Evolutionary conservation across 768 basidiomycete genomes (phyloP), one percentile per base, ranked within the genome.

Genomic region (Trametes gibbosa): DNA sequence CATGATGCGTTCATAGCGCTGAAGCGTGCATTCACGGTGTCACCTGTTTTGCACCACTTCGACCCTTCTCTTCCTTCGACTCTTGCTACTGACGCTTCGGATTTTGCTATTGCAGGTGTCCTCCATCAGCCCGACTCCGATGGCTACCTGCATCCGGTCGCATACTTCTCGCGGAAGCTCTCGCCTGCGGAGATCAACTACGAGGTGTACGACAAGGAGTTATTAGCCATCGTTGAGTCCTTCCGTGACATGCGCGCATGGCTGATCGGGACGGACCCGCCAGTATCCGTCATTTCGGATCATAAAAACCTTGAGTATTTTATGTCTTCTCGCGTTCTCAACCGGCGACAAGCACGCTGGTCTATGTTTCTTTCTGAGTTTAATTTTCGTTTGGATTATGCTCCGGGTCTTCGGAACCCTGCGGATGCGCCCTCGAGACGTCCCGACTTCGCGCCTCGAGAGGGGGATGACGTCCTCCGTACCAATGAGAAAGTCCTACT

Each of bases 201-300:
- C 63, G 70, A 77, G 19, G 72, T 73, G 25, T 69, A 78, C 58
- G 72, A 84, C 62, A 74, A 74, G 53, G 82, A 85, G 65, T 53
- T 84, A 0, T 70, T 82, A 1, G 77, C 80, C 0, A 78, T 83
- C 25, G 71, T 82, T 17, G 67, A 25, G 71, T 48, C 72, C 0
- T 60, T 79, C 73, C 72, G 73, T 61, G 70, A 7, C 65, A 73
- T 42, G 74, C 51, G 68, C 0, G 59, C 69, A 17, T 75, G 68
- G 50, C 66, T 73, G 6, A 65, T 70, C 45, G 69, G 71, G 2
- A 41, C 63, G 0, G 9, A 19, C 0, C 1, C 27, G 14, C 62
- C 68, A 1, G 52, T 73, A 46, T 40, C 66, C n/a, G n/a, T n/a
- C n/a, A n/a, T n/a, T n/a, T n/a, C n/a, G n/a, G n/a, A n/a, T n/a